phyloP scores from a whole-genome alignment of 495 filamentous ascomycete genomes.

The Chaetomium fimeti region DNA sequence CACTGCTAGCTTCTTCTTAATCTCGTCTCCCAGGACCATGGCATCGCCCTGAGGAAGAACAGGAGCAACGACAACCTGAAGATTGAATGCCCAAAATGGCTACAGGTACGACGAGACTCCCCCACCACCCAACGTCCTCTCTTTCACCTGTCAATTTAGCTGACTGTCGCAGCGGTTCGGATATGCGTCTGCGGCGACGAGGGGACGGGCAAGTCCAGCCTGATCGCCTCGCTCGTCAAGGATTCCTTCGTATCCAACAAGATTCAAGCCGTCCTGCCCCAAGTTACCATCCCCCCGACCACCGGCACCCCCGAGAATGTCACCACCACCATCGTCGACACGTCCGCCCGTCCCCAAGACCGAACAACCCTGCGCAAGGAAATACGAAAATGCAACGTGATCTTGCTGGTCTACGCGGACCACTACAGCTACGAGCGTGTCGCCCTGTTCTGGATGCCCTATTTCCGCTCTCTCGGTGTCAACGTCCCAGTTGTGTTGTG shows the following conservation, averaged over 20 bases:
- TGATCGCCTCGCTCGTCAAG: conserved; percentile 83
- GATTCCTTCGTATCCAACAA: conserved; percentile 90
- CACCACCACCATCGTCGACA: conserved; percentile 93
- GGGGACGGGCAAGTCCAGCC: conserved; percentile 65
- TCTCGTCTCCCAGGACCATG: background rate
- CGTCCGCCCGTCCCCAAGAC: conserved; percentile 91
- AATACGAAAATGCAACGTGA: conserved; percentile 94
- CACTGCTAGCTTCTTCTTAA: background rate
- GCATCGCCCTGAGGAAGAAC: conserved; percentile 8
- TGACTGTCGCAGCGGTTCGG: conserved; percentile 58
- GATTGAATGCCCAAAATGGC: conserved; percentile 4
- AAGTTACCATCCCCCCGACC: conserved; percentile 86
- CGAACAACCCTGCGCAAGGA: conserved; percentile 83
- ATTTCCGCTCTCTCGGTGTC: conserved; percentile 93
- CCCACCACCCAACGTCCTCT: background rate
- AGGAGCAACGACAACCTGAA: background rate
- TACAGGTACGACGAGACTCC: conserved; percentile 17
- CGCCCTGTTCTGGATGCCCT: conserved; percentile 95
- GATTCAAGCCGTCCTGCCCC: conserved; percentile 90
- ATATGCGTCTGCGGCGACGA: conserved; percentile 98
- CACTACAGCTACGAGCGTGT: conserved; percentile 99
- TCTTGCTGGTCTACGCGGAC: conserved; percentile 94
- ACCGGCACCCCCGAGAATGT: conserved; percentile 91
- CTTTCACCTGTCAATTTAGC: background rate
- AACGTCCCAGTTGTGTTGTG: conserved; percentile 98